These are phyloP conservation scores for Fusarium metavorans DNA, from an alignment of 2,329 filamentous ascomycete species.

Conservation along the genomic window DNA sequence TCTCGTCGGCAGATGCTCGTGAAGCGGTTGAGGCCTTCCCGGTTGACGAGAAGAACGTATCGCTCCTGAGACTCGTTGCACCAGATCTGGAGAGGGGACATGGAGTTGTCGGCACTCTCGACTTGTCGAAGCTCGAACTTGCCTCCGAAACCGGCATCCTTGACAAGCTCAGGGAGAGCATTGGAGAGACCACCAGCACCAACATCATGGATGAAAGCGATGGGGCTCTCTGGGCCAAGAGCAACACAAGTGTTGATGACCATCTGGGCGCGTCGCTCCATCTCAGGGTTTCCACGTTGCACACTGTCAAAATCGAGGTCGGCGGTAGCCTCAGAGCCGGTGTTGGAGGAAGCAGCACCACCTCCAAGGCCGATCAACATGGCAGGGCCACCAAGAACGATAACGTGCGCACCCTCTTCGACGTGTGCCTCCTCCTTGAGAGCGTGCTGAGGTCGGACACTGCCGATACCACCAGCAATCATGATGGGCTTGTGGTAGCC, in stretches of 20 bases:
- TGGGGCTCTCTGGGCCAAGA: conserved; percentile 86
- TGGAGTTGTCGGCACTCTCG: conserved; percentile 87
- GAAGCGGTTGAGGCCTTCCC: conserved; percentile 83
- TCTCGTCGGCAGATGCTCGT: conserved; percentile 79
- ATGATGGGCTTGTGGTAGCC: conserved; percentile 99
- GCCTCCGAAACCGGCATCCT: conserved; percentile 91
- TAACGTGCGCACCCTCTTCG: conserved; percentile 86
- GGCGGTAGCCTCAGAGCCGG: conserved; percentile 87
- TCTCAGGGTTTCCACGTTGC: conserved; percentile 95
- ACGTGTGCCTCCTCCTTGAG: conserved; percentile 86
- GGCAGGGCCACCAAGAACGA: conserved; percentile 93
- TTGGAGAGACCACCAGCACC: conserved; percentile 85
- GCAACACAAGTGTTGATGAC: conserved; percentile 95
- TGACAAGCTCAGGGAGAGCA: conserved; percentile 83
- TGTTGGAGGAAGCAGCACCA: conserved; percentile 91
- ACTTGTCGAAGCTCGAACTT: conserved; percentile 95
- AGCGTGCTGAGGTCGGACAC: conserved; percentile 89
- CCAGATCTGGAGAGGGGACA: conserved; percentile 96
- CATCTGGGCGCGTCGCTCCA: conserved; percentile 95
- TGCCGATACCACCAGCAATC: conserved; percentile 96
- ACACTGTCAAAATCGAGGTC: conserved; percentile 98
- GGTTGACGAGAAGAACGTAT: conserved; percentile 91
- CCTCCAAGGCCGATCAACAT: conserved; percentile 98
- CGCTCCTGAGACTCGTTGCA: conserved; percentile 97
- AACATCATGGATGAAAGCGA: conserved; percentile 97